Evolutionary conservation across 2,329 filamentous ascomycete species (phyloP), one percentile per base, ranked within the genome.

Genomic region (Periconia digitata): DNA sequence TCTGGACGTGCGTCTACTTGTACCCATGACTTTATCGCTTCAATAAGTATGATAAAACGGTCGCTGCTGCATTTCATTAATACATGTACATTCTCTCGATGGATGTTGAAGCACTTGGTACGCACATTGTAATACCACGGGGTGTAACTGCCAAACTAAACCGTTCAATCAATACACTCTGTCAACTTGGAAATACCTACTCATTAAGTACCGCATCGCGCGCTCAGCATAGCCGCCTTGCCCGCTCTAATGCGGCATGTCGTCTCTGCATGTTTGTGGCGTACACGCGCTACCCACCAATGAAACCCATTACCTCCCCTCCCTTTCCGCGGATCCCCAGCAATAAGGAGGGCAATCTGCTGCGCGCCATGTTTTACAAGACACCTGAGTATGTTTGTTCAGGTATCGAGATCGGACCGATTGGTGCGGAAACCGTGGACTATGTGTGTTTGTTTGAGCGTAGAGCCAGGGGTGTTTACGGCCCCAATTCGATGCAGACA

Each of bases 291-390:
- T 4, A 40, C 22, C 8, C 18, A 23, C 38, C 38, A 40, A 40
- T 40, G 21, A 40, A 6, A 22, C 4, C 3, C 6, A 15, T 8
- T n/a, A 15, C 8, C 37, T 15, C 4, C 37, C 37, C 17, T 22
- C 17, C 37, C n/a, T n/a, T n/a, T 18, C 37, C 18, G 17, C 10
- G 8, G 4, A 3, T 32, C 5, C 10, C 27, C 24, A 27, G 12
- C 7, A 27, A 27, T 7, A 32, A 32, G 8, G 27, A 15, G 27
- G 27, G 27, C n/a, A 12, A 10, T 32, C 8, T 32, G 27, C 20
- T 47, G 49, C 43, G 49, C 41, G 43, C 53, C 54, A 51, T 24
- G 48, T 32, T 32, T 32, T 4, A 32, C 12, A 6, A 15, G 27
- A 32, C 12, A 15, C 27, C 27, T 32, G 27, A 32, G 27, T 32